These are phyloP conservation scores for Zygosaccharomyces rouxii DNA, from an alignment of 805 yeast species.

Conservation along the genomic window DNA sequence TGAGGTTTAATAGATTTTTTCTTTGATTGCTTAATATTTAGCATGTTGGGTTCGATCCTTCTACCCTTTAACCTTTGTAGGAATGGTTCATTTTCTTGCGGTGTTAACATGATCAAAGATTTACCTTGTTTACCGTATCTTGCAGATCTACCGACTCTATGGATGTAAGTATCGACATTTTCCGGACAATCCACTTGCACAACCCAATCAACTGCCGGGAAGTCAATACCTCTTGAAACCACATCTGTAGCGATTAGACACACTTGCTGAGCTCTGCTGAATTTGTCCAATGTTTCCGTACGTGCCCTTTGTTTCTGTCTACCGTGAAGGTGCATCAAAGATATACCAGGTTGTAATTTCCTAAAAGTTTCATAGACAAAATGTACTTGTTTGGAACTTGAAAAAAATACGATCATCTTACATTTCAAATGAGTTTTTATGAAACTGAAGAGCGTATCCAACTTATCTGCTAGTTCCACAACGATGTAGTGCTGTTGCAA, in stretches of 20 bases:
- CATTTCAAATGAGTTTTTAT: conserved; percentile 74
- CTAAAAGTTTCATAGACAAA: conserved; percentile 83
- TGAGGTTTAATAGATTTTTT: conserved; percentile 72
- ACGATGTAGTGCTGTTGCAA: conserved; percentile 79
- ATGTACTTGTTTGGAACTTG: conserved; percentile 88
- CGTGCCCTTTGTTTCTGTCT: conserved; percentile 88
- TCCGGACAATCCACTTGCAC: conserved; percentile 89
- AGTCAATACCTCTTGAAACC: conserved; percentile 88
- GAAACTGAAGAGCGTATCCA: conserved; percentile 82
- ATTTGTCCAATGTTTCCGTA: conserved; percentile 73
- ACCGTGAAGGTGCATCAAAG: conserved; percentile 80
- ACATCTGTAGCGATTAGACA: conserved; percentile 88
- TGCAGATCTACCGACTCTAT: conserved; percentile 87
- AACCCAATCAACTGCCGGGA: conserved; percentile 95
- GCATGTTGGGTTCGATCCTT: conserved; percentile 63
- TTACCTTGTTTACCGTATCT: conserved; percentile 82
- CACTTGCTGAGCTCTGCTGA: conserved; percentile 70
- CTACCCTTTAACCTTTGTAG: conserved; percentile 55
- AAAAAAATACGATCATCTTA: conserved; percentile 76
- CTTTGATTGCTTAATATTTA: conserved; percentile 71
- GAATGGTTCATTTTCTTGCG: conserved; percentile 77
- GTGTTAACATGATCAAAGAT: conserved; percentile 76
- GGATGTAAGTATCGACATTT: conserved; percentile 83
- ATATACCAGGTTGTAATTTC: conserved; percentile 87
- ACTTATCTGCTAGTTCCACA: conserved; percentile 70